Base-by-base conservation (phyloP, 106 monocot species). In the Posidonia australis region DNA sequence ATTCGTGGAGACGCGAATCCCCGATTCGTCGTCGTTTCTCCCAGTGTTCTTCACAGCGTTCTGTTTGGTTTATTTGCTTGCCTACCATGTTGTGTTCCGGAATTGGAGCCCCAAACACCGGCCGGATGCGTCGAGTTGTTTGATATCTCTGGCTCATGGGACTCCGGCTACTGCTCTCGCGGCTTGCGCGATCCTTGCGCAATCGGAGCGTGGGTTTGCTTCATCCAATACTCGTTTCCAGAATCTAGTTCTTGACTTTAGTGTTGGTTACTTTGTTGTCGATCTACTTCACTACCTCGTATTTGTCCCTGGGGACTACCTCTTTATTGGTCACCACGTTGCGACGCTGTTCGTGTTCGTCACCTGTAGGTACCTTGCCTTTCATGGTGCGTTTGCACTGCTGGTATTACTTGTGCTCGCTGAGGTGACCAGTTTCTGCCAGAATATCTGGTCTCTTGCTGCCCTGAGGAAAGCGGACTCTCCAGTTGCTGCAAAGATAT, bases 301-400 rank as follows among this genome's bases (percentile, higher is more conserved):
- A 30, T 77, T 90, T 25, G 29, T 81, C 10, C 87, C 90, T 14
- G 64, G 68, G 13, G 96, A 98, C 44, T 70, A 58, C 45, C 87
- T 98, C 65, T 98, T 87, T 75, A 87, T 98, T 19, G 96, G 82
- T 18, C 96, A 98, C 76, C 96, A 98, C 64, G 72, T 98, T n/a
- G 96, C 96, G 3, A 98, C 96, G 5, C 82, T 98, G 41, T 98
- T 98, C 28, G 96, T 98, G 30, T 90, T 98, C 64, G 20, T 87
- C 53, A 98, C 96, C 13, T 98, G 96, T 45, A 75, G 96, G 5
- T 83, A 80, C 56, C 51, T 90, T 12, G 82, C 77, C 29, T 70
- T 67, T 4, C 96, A 87, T 20, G 96, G 96, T 13, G 87, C 85
- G 1, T 80, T 77, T 46, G 70, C 96, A 0, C 24, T 98, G 11